Base-by-base conservation (phyloP, 352 stramenopile species). In the Thraustotheca clavata region DNA sequence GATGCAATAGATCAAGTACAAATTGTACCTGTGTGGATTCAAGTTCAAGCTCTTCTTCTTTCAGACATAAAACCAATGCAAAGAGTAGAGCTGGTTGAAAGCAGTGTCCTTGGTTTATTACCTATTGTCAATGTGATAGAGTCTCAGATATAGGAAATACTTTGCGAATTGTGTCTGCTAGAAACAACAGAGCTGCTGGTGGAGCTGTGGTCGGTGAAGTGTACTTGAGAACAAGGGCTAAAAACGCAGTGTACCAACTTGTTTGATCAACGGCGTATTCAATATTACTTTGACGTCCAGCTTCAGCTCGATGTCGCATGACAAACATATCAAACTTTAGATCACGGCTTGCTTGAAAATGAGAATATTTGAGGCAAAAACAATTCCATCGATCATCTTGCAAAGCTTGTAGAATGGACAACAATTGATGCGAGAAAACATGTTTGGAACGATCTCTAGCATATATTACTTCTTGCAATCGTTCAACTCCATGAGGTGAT, bases 281-380 rank as follows among this genome's bases (percentile, higher is more conserved):
- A 14, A 73, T 73, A 16, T 41, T 49, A 4, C 71, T 61, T 4
- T 73, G 41, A 18, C 79, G 79, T 1, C 76, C 59, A 18, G 49
- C 20, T 59, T 91, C 81, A 2, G 81, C 77, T 0, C 48, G 47
- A 22, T 67, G 50, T n/a, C 80, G 78, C 81, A 91, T 87, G 11
- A 67, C 39, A 11, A 57, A 49, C 33, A 91, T 55, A 48, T 87
- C 79, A 1, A 73, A 50, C 7, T 69, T 40, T 22, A 76, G 41
- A 40, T 85, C 70, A 27, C 71, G 66, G 11, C 71, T 49, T 22
- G 84, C 60, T 20, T 55, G 16, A 14, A 88, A 71, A 35, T 73
- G 71, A 38, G 71, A 60, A 66, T 77, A 87, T 59, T 91, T 89
- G 39, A 67, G 29, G 1, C 66, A 55, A 26, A 91, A 60, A 55